Evolutionary conservation across 768 basidiomycete genomes (phyloP).

Genomic region (Phaffia tasmanica): DNA sequence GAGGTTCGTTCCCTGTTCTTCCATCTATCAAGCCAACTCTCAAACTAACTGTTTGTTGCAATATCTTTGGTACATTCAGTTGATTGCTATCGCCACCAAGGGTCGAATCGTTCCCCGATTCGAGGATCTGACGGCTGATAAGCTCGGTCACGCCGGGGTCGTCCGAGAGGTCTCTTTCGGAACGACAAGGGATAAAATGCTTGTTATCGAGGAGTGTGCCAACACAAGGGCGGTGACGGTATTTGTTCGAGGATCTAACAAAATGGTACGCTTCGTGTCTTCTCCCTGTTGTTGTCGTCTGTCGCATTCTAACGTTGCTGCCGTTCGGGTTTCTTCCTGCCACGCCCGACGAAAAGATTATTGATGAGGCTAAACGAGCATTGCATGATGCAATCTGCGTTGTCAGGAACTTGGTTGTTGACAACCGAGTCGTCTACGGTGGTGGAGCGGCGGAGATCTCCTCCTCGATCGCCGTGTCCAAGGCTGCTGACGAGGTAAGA

Average conservation of each 20-base stretch:
- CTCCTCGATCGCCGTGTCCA: slow-evolving; percentile 80
- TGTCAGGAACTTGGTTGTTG: slow-evolving; percentile 85
- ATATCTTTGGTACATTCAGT: slow-evolving; percentile 41
- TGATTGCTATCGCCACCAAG: slow-evolving; percentile 96
- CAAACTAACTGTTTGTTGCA: background rate
- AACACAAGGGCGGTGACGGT: slow-evolving; percentile 93
- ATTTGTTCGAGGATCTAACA: slow-evolving; percentile 94
- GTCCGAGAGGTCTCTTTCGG: slow-evolving; percentile 93
- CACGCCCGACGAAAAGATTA: slow-evolving; percentile 53
- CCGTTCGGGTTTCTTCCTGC: slow-evolving; percentile 2
- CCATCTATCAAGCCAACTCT: background rate
- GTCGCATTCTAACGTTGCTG: background rate
- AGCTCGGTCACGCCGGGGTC: slow-evolving; percentile 84
- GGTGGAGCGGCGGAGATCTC: slow-evolving; percentile 97
- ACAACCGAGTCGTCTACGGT: slow-evolving; percentile 95
- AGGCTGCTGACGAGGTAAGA: slow-evolving; percentile 81
- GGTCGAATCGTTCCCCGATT: slow-evolving; percentile 97
- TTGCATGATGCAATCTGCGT: slow-evolving; percentile 96
- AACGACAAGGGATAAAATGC: slow-evolving; percentile 98
- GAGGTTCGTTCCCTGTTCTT: slow-evolving; percentile 51
- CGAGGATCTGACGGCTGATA: slow-evolving; percentile 81
- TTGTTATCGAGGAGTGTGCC: slow-evolving; percentile 96
- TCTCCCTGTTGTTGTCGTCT: slow-evolving; percentile 10
- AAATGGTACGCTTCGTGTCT: slow-evolving; percentile 59
- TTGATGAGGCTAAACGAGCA: slow-evolving; percentile 96